Evolutionary conservation across 2,329 filamentous ascomycete species (phyloP).

Genomic region (Venturia oleaginea): DNA sequence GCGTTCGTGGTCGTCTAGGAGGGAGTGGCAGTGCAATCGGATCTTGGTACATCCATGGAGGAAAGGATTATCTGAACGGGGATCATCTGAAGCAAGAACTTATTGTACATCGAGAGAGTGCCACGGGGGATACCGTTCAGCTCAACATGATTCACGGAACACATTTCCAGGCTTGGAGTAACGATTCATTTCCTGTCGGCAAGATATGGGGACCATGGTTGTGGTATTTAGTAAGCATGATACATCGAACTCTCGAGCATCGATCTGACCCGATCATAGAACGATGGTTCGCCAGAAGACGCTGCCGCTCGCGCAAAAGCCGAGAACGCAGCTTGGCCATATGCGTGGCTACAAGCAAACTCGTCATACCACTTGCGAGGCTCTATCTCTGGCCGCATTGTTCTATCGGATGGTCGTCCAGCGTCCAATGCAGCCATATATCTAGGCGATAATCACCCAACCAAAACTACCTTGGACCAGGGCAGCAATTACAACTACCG

Average conservation of each 20-base stretch:
- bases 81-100: slow-evolving; percentile 46
- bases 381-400: slow-evolving; percentile 35
- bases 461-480: slow-evolving; percentile 38
- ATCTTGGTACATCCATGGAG: slow-evolving; percentile 41
- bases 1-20: slow-evolving; percentile 31
- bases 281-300: slow-evolving; percentile 39
- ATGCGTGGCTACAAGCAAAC: slow-evolving; percentile 39
- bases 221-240: slow-evolving; percentile 15
- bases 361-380: slow-evolving; percentile 40
- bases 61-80: slow-evolving; percentile 42
- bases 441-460: slow-evolving; percentile 39
- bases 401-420: slow-evolving; percentile 40
- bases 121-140: slow-evolving; percentile 43
- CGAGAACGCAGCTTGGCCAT: slow-evolving; percentile 40
- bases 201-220: slow-evolving; percentile 18
- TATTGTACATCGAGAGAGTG: slow-evolving; percentile 43
- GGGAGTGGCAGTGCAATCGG: slow-evolving; percentile 34
- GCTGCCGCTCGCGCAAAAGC: slow-evolving; percentile 30
- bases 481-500: slow-evolving; percentile 44
- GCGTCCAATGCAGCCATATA: slow-evolving; percentile 42
- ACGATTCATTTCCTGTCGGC: slow-evolving; percentile 27
- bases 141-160: slow-evolving; percentile 48
- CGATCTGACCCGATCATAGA: slow-evolving; percentile 21
- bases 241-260: not conserved
- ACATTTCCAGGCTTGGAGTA: slow-evolving; percentile 33